Evolutionary conservation across 805 yeast genomes (phyloP).

Genomic region (Nakazawaea ishiwadae): DNA sequence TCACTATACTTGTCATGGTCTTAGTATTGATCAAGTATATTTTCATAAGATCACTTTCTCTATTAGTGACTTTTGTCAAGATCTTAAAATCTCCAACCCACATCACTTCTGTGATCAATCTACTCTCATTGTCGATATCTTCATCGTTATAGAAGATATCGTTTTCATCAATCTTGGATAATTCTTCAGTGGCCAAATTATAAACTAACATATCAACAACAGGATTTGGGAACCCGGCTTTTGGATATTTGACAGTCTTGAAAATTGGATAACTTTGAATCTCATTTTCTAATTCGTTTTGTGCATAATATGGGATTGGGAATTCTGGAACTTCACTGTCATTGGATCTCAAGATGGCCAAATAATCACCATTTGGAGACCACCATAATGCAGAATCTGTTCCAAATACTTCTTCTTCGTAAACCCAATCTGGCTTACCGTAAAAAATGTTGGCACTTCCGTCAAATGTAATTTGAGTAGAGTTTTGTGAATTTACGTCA

Average conservation of each 20-base stretch:
- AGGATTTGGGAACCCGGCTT: constrained; percentile 79
- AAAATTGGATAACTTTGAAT: constrained; percentile 57
- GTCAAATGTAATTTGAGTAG: constrained; percentile 56
- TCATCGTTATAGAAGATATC: constrained; percentile 38
- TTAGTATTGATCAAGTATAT: constrained; percentile 49
- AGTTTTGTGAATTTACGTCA: constrained; percentile 25
- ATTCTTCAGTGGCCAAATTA: constrained; percentile 25
- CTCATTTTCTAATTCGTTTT: constrained; percentile 34
- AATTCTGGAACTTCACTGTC: constrained; percentile 71
- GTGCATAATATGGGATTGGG: constrained; percentile 72
- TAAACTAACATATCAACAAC: constrained; percentile 48
- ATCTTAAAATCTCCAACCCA: constrained; percentile 61
- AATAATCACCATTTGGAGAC: constrained; percentile 68
- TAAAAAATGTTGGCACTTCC: constrained; percentile 72
- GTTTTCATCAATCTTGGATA: constrained; percentile 17
- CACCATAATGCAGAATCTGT: constrained; percentile 78
- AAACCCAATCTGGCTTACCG: constrained; percentile 93
- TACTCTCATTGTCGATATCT: constrained; percentile 34
- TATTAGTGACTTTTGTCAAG: constrained; percentile 54
- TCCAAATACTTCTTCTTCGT: constrained; percentile 83
- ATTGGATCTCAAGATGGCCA: constrained; percentile 64
- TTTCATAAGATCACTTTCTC: constrained; percentile 63
- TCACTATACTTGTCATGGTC: constrained; percentile 29
- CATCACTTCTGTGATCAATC: constrained; percentile 59
- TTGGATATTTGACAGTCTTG: constrained; percentile 69